Evolutionary conservation across 1,284 basidiomycete genomes (phyloP).

Genomic region (Ceratobasidium sp.): DNA sequence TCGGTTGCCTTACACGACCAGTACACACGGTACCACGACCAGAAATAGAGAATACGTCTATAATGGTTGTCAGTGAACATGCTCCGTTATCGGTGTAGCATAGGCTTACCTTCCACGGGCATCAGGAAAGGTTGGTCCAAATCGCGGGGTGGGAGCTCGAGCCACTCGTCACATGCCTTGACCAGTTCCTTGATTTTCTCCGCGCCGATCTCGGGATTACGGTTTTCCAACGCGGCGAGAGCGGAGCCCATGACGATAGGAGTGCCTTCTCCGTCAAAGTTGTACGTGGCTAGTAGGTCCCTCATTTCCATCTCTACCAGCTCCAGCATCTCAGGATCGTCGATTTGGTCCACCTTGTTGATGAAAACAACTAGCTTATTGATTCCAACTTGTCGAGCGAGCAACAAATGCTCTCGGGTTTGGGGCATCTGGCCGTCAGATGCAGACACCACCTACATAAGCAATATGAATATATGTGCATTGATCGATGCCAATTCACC

Average conservation of each 20-base stretch:
- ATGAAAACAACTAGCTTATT: slow-evolving; percentile 99
- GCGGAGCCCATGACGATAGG: slow-evolving; percentile 98
- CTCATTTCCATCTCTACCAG: slow-evolving; percentile 99
- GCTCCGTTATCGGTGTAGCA: background rate
- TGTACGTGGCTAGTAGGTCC: slow-evolving; percentile 91
- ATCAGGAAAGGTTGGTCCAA: slow-evolving; percentile 98
- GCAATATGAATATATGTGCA: background rate
- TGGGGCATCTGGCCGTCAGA: slow-evolving; percentile 99
- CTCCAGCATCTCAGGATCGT: slow-evolving; percentile 98
- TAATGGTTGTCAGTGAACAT: slow-evolving; percentile 21
- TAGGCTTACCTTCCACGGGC: slow-evolving; percentile 80
- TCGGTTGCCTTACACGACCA: slow-evolving; percentile 71
- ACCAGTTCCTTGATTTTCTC: slow-evolving; percentile 88
- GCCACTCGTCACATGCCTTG: slow-evolving; percentile 92
- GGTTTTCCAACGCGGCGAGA: slow-evolving; percentile 91
- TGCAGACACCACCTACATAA: slow-evolving; percentile 84
- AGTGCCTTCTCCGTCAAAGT: slow-evolving; percentile 96
- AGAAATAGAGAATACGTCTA: slow-evolving; percentile 97
- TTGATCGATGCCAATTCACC: slow-evolving; percentile 15
- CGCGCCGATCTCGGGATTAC: slow-evolving; percentile 80
- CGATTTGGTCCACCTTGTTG: slow-evolving; percentile 98
- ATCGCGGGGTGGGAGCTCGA: slow-evolving; percentile 95
- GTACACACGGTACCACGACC: slow-evolving; percentile 99
- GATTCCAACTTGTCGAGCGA: slow-evolving; percentile 98
- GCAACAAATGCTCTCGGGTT: slow-evolving; percentile 96